Percentiles rank a stretch among this genome's conserved stretches.
Evolutionary conservation across 495 filamentous ascomycete species (phyloP).

Genomic region (Penicillium pancosmium): DNA sequence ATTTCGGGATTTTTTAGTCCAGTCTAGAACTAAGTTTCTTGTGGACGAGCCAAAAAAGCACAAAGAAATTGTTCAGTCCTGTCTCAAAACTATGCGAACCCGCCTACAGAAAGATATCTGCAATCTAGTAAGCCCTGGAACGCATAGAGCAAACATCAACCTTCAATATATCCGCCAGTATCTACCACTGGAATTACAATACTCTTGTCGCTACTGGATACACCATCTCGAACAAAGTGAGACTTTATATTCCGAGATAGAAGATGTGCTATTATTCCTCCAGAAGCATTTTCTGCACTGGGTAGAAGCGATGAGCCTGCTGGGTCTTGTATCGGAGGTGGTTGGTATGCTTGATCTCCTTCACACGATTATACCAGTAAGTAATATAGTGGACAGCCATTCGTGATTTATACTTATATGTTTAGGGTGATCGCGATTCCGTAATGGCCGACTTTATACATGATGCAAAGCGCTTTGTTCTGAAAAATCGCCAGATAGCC

Average conservation of each 20-base stretch:
- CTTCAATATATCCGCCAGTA: slow-evolving; percentile 16
- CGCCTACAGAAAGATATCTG: slow-evolving; percentile 41
- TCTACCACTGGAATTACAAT: slow-evolving; percentile 36
- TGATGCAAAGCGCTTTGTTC: slow-evolving; percentile 41
- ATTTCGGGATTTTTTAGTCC: slow-evolving; percentile 18
- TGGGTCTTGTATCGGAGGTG: slow-evolving; percentile 29
- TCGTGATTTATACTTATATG: too few species aligned
- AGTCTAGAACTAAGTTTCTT: slow-evolving; percentile 21
- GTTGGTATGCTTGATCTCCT: slow-evolving; percentile 19
- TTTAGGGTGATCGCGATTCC: too few species aligned
- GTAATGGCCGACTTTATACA: slow-evolving; percentile 9
- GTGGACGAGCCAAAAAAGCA: slow-evolving; percentile 17
- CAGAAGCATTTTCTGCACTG: slow-evolving; percentile 5
- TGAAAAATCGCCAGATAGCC: slow-evolving; percentile 34
- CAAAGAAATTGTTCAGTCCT: slow-evolving; percentile 18
- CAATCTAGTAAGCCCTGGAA: slow-evolving; percentile 12
- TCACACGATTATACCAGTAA: too few species aligned
- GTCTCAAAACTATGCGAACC: slow-evolving; percentile 34
- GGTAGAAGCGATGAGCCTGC: slow-evolving; percentile 29
- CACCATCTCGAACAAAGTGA: background rate
- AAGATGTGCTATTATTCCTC: background rate
- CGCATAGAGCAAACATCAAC: slow-evolving; percentile 23
- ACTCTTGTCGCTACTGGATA: slow-evolving; percentile 48
- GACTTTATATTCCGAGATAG: background rate
- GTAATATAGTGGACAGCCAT: too few species aligned